Conservation (phyloP, 768 basidiomycete species). For the Tremella mesenterica region DNA sequence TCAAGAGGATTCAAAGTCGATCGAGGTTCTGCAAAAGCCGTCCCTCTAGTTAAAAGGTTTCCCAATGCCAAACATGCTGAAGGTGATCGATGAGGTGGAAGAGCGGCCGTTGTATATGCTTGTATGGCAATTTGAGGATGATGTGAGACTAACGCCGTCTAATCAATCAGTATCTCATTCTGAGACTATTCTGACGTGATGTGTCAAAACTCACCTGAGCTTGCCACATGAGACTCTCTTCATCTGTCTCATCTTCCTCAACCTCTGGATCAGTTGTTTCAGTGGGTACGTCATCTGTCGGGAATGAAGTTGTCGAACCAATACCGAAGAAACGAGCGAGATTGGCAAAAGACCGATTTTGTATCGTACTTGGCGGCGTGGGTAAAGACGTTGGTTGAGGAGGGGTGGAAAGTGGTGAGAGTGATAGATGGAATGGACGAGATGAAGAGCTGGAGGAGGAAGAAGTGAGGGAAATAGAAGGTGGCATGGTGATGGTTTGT, state of each 20-base stretch:
- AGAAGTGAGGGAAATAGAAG: too few relatives aligned
- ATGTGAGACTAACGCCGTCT: conserved; percentile 35
- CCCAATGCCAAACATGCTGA: conserved; percentile 30
- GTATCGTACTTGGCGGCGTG: neutral
- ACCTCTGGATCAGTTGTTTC: neutral
- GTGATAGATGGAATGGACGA: too few relatives aligned
- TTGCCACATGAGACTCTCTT: conserved; percentile 1
- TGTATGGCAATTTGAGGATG: conserved; percentile 22
- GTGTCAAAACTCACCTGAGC: neutral
- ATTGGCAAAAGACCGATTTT: neutral
- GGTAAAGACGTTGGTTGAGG: neutral
- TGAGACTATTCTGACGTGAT: neutral
- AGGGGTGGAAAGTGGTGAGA: too few relatives aligned
- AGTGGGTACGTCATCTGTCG: neutral
- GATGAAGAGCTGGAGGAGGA: too few relatives aligned
- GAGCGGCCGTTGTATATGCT: conserved; percentile 25
- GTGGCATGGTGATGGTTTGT: too few relatives aligned
- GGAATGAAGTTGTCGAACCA: neutral
- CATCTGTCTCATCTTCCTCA: neutral
- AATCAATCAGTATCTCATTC: neutral
- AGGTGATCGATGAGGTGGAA: conserved; percentile 29
- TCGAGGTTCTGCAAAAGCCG: conserved; percentile 12
- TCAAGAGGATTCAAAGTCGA: neutral
- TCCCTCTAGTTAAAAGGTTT: conserved; percentile 28
- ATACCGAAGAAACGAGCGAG: neutral